These are phyloP conservation scores for Eucalyptus cloeziana DNA, from an alignment of 345 rosid genomes.

Conservation along the genomic window DNA sequence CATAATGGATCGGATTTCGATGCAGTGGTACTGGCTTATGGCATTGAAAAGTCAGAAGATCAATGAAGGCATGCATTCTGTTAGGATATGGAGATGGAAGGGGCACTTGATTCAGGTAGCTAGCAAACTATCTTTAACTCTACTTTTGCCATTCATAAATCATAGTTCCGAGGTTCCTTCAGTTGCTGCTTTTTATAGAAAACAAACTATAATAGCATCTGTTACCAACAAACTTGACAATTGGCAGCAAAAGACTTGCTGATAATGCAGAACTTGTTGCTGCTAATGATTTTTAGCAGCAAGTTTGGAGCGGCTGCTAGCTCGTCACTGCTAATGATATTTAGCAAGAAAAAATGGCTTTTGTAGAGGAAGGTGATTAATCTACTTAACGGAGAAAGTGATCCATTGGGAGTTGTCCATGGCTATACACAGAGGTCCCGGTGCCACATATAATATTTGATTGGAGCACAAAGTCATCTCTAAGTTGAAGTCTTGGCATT, in stretches of 20 bases:
- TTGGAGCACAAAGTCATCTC: not conserved
- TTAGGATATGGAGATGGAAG: conserved; percentile 77
- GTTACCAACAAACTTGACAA: not conserved
- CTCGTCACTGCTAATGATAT: not conserved
- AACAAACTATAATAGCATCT: not conserved
- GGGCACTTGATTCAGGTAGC: conserved; percentile 77
- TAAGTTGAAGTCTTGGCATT: not conserved
- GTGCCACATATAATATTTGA: not conserved
- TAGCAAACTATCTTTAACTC: not conserved
- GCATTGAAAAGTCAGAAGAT: conserved; percentile 32
- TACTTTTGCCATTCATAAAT: not conserved
- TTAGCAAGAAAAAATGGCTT: not conserved
- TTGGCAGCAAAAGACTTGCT: not conserved
- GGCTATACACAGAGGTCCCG: not conserved
- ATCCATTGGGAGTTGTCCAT: not conserved
- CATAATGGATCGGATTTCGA: not conserved
- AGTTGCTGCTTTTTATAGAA: not conserved
- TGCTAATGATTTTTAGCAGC: not conserved
- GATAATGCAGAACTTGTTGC: not conserved
- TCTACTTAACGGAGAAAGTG: not conserved
- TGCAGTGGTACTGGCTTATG: conserved; percentile 82
- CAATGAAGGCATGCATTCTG: conserved; percentile 7
- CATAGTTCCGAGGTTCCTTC: not conserved
- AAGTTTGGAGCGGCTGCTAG: not conserved
- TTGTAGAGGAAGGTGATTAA: not conserved